Conservation (phyloP, 2,329 filamentous ascomycete species). For the Beauveria medogensis region DNA sequence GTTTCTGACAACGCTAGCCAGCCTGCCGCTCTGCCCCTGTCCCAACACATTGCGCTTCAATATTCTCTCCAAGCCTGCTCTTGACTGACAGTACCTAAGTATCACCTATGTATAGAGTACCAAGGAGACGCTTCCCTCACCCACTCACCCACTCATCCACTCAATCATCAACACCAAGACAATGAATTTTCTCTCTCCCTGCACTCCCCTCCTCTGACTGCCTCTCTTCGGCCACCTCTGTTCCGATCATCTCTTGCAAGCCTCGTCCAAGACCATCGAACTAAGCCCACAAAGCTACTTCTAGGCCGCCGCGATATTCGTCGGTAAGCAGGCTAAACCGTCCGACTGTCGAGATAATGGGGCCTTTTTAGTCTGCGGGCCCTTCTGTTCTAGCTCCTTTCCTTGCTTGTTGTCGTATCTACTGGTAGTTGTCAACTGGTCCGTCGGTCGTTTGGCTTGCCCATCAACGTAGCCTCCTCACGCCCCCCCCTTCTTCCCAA, state of each 20-base stretch:
- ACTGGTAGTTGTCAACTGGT: neutral
- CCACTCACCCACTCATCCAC: too few species aligned
- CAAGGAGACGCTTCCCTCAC: too few species aligned
- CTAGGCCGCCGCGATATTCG: neutral
- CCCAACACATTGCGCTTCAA: too few species aligned
- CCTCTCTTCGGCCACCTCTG: neutral
- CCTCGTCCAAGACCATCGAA: neutral
- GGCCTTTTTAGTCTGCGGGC: neutral
- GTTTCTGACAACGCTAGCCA: neutral
- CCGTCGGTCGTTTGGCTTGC: too few species aligned
- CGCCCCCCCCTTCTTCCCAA: neutral
- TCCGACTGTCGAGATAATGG: conserved; percentile 1
- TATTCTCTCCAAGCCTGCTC: too few species aligned
- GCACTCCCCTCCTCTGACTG: neutral
- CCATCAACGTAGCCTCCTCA: neutral
- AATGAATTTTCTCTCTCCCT: too few species aligned
- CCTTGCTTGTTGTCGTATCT: neutral
- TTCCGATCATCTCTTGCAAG: neutral
- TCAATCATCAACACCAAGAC: too few species aligned
- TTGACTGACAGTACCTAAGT: too few species aligned
- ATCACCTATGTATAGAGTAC: too few species aligned
- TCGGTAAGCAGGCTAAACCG: neutral
- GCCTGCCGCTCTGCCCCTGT: too few species aligned
- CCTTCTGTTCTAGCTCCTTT: neutral
- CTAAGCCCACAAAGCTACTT: neutral